Evolutionary conservation across 164 flowering plant genomes (phyloP).

Genomic region (Berberis thunbergii): DNA sequence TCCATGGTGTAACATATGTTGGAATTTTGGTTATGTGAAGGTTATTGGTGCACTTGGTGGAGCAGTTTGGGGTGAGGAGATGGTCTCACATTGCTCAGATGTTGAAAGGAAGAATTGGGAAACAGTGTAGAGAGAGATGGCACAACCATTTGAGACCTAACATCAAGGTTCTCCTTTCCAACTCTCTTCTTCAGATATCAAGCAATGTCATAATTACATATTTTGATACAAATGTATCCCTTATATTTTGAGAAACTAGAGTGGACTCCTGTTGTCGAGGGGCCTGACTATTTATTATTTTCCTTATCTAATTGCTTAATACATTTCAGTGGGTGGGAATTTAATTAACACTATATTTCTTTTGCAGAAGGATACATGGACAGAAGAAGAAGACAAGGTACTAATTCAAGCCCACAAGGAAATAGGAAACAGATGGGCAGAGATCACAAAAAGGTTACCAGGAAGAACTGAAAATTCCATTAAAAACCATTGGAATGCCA

Average conservation of each 20-base stretch:
- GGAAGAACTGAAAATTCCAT: slow-evolving; percentile 59
- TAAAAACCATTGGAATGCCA: slow-evolving; percentile 67
- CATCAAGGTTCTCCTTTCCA: slow-evolving; percentile 28
- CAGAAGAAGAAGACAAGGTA: slow-evolving; percentile 40
- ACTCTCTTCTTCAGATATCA: neutral
- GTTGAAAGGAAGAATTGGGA: slow-evolving; percentile 39
- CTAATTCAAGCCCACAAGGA: slow-evolving; percentile 37
- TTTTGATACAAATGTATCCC: neutral
- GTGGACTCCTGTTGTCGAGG: no score
- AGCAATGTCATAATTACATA: neutral
- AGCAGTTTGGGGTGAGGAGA: slow-evolving; percentile 28
- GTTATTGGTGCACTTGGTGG: slow-evolving; percentile 30
- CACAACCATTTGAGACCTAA: slow-evolving; percentile 45
- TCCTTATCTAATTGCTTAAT: neutral
- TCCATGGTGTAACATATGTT: neutral
- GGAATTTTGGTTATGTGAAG: slow-evolving; percentile 19
- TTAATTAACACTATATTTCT: neutral
- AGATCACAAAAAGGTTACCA: slow-evolving; percentile 40
- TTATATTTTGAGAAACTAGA: no score
- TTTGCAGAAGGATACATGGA: slow-evolving; percentile 50
- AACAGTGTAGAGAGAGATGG: slow-evolving; percentile 53
- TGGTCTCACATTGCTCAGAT: slow-evolving; percentile 41
- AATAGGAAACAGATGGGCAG: slow-evolving; percentile 56
- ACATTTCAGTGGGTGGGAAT: neutral
- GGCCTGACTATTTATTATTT: no score